Base-by-base conservation (phyloP, 1,284 basidiomycete species). In the Puccinia coronata region DNA sequence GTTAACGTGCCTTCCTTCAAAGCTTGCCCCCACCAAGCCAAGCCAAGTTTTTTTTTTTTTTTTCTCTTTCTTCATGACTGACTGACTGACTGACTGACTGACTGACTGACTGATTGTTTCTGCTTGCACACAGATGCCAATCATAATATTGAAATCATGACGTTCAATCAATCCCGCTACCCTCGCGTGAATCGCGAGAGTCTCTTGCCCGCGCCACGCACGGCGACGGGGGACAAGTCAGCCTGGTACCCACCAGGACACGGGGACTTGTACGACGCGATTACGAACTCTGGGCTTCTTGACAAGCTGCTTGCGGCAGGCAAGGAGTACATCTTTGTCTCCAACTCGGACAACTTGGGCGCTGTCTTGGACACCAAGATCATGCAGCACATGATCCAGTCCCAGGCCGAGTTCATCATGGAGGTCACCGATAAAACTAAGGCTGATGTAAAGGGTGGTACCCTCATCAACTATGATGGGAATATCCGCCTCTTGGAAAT, bases 381-480 rank as follows among this genome's bases (percentile, higher is more conserved):
- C 86, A 97, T 97, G 95, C 96, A 99, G 88, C 85, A 86, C 83
- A 86, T 86, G 86, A 85, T 86, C 70, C 86, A 86, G 82, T 84
- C 85, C 23, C 85, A 86, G 82, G 84, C 86, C 81, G 86, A 86
- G 82, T 86, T 86, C 82, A 86, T 86, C 81, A 86, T 85, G 14
- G 86, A 86, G 82, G 95, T 99, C 83, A 99, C 97, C 5, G 96
- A 99, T 90, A 99, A 99, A 91, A 99, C 97, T 86, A 99, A 99
- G 90, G 97, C 97, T 82, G 96, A 99, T 87, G 92, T 99, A 88
- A 99, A 99, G 91, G 97, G 97, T 90, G 97, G 97, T 88, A 99
- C 97, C 75, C 90, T 97, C 43, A 85, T 85, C 82, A 84, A 85
- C 83, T 98, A 98, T 87, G 93, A 99, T 71, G 97, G 96, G 82